Conservation (phyloP, 768 basidiomycete genomes). For the Trametes cubensis region DNA sequence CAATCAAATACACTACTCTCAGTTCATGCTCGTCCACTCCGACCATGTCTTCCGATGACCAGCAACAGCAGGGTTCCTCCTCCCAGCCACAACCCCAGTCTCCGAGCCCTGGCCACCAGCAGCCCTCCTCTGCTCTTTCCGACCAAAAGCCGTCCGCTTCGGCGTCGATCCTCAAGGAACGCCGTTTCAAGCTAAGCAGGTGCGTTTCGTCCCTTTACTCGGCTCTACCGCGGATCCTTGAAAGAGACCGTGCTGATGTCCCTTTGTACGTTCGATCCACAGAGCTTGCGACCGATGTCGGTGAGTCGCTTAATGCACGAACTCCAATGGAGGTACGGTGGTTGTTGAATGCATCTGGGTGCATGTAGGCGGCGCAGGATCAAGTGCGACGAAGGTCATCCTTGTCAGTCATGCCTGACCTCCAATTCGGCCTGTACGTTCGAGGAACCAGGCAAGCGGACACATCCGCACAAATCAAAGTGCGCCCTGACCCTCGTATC, state of each 20-base stretch:
- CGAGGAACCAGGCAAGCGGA: conserved; percentile 84
- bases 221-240: not conserved
- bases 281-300: conserved; percentile 92
- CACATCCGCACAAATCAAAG: conserved; percentile 89
- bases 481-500: conserved; percentile 39
- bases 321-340: not conserved
- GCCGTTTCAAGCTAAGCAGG: conserved; percentile 89
- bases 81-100: conserved; percentile 5
- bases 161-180: conserved; percentile 60
- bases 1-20: too few species aligned
- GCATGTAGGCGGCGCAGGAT: conserved; percentile 71
- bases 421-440: conserved; percentile 84
- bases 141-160: conserved; percentile 22
- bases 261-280: conserved; percentile 1
- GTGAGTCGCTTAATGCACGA: conserved; percentile 47
- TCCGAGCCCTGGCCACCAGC: not conserved
- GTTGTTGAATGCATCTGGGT: conserved; percentile 5
- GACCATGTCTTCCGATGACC: conserved; percentile 13
- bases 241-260: not conserved
- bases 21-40: not conserved
- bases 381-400: conserved; percentile 88
- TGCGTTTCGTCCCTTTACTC: conserved; percentile 37
- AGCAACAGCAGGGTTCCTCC: conserved; percentile 3
- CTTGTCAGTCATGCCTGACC: conserved; percentile 85
- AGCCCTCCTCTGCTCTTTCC: not conserved